Base-by-base conservation (phyloP, 768 basidiomycete genomes). In the Tylopilus sp. region DNA sequence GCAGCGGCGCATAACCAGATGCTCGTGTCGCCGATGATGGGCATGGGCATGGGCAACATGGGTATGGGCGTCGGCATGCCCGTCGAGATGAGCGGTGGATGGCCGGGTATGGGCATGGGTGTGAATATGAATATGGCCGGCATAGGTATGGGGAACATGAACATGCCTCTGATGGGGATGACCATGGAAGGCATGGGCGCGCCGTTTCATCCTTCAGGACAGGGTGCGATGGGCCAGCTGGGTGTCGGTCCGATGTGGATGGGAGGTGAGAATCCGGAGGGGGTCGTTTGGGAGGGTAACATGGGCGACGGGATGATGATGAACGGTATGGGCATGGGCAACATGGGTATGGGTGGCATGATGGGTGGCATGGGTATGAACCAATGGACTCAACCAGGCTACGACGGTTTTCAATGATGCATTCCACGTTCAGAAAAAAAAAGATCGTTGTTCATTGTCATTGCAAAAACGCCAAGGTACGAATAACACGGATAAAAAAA, bases 291-390 rank as follows among this genome's bases (percentile, higher is more conserved):
- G 69, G 72, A 71, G 17, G 69, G 66, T 9, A 70, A 69, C 0
- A 69, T 73, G 66, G 65, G 67, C 22, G 70, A 73, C 5, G 75
- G 73, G 9, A 79, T 80, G 61, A 73, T 75, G 62, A 75, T 72
- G 58, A 70, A 66, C 30, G 57, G 59, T 35, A 72, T 70, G 59
- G 68, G 63, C 0, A 70, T 69, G 65, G 73, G 67, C 25, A 70
- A 61, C 43, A 59, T 67, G 33, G 70, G 66, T 2, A 65, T 67
- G 59, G 70, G 67, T 1, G 64, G 60, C 0, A 61, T 68, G 65
- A 69, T 65, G 60, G 62, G 61, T 0, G 58, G 62, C 33, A 70
- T 72, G 69, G 67, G 71, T 13, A 74, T 75, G 69, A 70, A 70
- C 47, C 69, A 71, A 41, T 70, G 68, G 70, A 70, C 63, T 57